Evolutionary conservation across 805 yeast species (phyloP), one percentile per base, ranked within the genome.

Genomic region (Hanseniaspora nectarophila): DNA sequence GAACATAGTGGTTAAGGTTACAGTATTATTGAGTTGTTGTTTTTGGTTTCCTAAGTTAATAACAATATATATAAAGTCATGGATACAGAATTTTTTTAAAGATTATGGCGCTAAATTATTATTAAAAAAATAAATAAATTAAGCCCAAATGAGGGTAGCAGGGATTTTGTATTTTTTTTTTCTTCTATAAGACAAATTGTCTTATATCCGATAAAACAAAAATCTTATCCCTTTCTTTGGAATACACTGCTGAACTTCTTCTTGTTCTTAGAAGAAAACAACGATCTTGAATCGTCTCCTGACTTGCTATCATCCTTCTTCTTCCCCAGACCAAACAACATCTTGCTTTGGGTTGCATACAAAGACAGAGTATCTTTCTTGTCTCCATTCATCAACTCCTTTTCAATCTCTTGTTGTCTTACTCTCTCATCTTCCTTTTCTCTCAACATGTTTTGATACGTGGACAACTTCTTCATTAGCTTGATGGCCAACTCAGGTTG

Each of bases 401-500:
- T 37, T 56, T 70, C 21, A 8, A 29, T 13, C 31, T 42, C 47
- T 20, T 66, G 54, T 64, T 67, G 28, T 52, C 47, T 39, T 10
- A 35, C 18, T 15, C n/a, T 35, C 16, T 51, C 54, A 12, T 40
- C 15, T 28, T 46, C 49, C 26, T 29, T 54, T 46, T 60, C 63
- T 31, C 26, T 46, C 23, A 53, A 4, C 52, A 53, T 42, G n/a
- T 46, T 53, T 52, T 54, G 31, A 43, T 54, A 44, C 52, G 65
- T 58, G 40, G 66, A 66, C 62, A 80, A 62, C 63, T 84, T 87
- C 20, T 74, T 71, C 13, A 85, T 67, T 56, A 86, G 67, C 28
- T 66, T 63, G 49, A 75, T 63, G 2, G 95, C 95, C 55, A 78
- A 81, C 54, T 83, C 90, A 2, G 80, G 81, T 58, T 77, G 78